Conservation (phyloP, 2,329 filamentous ascomycete species). For the Fusarium pseudonygamai region DNA sequence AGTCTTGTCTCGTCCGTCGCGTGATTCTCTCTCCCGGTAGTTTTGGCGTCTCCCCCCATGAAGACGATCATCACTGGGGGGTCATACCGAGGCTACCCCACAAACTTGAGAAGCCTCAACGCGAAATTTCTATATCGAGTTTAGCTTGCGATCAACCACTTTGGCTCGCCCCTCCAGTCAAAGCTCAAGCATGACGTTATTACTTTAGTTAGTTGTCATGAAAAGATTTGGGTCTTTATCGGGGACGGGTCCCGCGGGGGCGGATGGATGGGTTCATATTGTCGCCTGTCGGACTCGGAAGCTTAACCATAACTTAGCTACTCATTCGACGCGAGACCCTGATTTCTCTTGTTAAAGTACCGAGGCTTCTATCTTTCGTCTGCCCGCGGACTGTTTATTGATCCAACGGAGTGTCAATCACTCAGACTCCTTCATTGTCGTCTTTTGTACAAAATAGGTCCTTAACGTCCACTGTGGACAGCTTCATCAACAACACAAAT, state of each 20-base stretch:
- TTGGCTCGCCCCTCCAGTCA: background rate
- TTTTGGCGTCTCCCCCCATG: background rate
- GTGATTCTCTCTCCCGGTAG: conserved; percentile 3
- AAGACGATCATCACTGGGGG: background rate
- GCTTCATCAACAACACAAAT: background rate
- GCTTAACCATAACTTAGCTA: conserved; percentile 14
- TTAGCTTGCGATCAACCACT: conserved; percentile 30
- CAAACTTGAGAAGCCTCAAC: background rate
- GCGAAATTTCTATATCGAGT: conserved; percentile 7
- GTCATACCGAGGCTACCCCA: conserved; percentile 15
- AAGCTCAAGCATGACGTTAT: background rate
- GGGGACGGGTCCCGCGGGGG: background rate
- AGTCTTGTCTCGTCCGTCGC: background rate
- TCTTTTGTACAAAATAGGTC: background rate
- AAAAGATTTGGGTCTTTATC: background rate
- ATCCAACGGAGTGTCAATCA: background rate
- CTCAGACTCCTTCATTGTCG: background rate
- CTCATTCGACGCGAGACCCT: background rate
- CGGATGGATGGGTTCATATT: background rate
- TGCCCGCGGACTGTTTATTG: background rate
- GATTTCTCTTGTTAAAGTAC: background rate
- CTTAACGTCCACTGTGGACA: background rate
- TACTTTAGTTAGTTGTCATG: background rate
- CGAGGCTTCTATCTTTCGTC: background rate
- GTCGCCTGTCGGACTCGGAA: conserved; percentile 9